Conservation (phyloP, 2,329 filamentous ascomycete species). For the Thermoascus crustaceus region DNA sequence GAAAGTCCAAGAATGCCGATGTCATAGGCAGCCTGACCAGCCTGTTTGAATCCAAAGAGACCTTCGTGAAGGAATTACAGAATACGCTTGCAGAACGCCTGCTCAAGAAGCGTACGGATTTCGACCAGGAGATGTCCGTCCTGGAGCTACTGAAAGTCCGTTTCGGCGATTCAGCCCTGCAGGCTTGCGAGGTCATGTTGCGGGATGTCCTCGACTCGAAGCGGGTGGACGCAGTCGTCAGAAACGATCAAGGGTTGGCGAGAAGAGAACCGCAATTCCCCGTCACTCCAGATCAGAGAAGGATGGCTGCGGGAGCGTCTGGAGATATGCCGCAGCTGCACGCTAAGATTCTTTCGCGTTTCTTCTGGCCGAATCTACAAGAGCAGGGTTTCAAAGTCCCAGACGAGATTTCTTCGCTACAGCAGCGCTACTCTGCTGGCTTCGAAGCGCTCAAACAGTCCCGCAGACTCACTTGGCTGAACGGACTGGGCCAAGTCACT, state of each 20-base stretch:
- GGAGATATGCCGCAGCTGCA: slow-evolving; percentile 48
- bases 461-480: slow-evolving; percentile 81
- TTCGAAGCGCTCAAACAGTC: slow-evolving; percentile 76
- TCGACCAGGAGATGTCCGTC: slow-evolving; percentile 73
- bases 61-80: slow-evolving; percentile 92
- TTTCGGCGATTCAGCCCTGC: slow-evolving; percentile 76
- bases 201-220: slow-evolving; percentile 81
- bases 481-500: slow-evolving; percentile 68
- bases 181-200: slow-evolving; percentile 96
- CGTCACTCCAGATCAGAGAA: slow-evolving; percentile 12
- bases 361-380: slow-evolving; percentile 85
- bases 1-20: slow-evolving; percentile 78
- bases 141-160: slow-evolving; percentile 80
- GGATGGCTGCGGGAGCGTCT: slow-evolving; percentile 25
- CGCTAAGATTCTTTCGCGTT: slow-evolving; percentile 78
- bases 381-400: slow-evolving; percentile 42
- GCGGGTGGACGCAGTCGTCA: slow-evolving; percentile 61
- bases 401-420: slow-evolving; percentile 44
- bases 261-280: slow-evolving; percentile 18
- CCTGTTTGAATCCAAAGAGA: slow-evolving; percentile 79
- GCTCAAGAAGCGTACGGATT: slow-evolving; percentile 55
- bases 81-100: slow-evolving; percentile 79
- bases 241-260: slow-evolving; percentile 41
- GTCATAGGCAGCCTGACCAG: slow-evolving; percentile 85
- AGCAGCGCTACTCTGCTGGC: slow-evolving; percentile 62